Evolutionary conservation across 345 rosid genomes (phyloP), one percentile per base, ranked within the genome.

Genomic region (Camelina neglecta): DNA sequence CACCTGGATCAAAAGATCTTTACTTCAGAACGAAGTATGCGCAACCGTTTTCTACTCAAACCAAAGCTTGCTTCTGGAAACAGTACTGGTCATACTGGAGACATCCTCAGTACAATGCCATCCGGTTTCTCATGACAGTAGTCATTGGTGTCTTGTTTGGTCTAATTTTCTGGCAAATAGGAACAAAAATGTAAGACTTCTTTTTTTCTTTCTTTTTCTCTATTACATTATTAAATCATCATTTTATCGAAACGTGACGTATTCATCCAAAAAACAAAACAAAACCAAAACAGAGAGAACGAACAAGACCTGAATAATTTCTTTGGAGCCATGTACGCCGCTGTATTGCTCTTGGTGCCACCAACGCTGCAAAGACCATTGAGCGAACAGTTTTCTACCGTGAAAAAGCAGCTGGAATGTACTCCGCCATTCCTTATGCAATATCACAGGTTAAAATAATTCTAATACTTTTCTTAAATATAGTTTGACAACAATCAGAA

Each of bases 361-460:
- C 79, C 78, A 90, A 90, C 38, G 80, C 87, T 49, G 58, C 83
- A 26, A 60, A n/a, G n/a, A 73, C 91, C 10, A 78, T 86, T 23
- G 96, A 93, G 50, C 82, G 96, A 79, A 87, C 88, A 0, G 93
- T 90, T 1, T 93, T 89, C 63, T 93, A 90, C 76, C 89, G 95
- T 13, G 98, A 93, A 78, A 83, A 81, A 75, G 93, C 93, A 0
- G 91, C 98, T 0, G 90, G 95, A 70, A 93, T 93, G 98, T 93
- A 90, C 65, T 90, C 96, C 2, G 86, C 87, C 5, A 60, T 90
- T 36, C 92, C 95, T 8, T 93, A 90, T 67, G 98, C 96, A 61
- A 84, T 87, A 65, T 82, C 90, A 54, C 97, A 93, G 86, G 93
- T 86, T 55, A 61, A 6, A 29, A 67, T 20, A 54, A 20, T 16